phyloP scores from a whole-genome alignment of 306 rosid genomes.

The Canavalia gladiata region DNA sequence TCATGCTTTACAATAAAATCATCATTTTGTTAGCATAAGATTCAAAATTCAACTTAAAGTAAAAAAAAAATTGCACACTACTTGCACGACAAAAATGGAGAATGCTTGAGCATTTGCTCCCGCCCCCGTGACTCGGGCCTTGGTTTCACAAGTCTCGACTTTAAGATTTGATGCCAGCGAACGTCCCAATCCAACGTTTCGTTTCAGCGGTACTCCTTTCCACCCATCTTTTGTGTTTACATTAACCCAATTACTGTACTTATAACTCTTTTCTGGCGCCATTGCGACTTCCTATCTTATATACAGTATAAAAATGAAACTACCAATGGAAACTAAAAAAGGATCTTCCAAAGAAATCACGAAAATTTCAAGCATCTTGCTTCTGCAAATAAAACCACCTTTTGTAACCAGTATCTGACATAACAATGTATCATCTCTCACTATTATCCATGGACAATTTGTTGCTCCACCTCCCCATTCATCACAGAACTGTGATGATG shows the following conservation, averaged over 20 bases:
- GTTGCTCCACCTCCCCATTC: slow-evolving; percentile 78
- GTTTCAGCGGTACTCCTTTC: slow-evolving; percentile 36
- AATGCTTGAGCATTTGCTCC: slow-evolving; percentile 49
- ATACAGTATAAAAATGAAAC: slow-evolving; percentile 69
- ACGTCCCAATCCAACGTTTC: slow-evolving; percentile 18
- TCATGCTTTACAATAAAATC: slow-evolving; percentile 49
- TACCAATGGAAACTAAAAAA: slow-evolving; percentile 60
- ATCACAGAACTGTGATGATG: slow-evolving; percentile 95
- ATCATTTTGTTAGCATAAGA: slow-evolving; percentile 46
- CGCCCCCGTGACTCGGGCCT: slow-evolving; percentile 9
- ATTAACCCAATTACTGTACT: slow-evolving; percentile 44
- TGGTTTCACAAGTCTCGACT: slow-evolving; percentile 18
- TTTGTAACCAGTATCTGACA: slow-evolving; percentile 65
- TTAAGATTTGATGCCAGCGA: slow-evolving; percentile 21
- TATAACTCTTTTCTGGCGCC: slow-evolving; percentile 43
- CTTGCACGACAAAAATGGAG: slow-evolving; percentile 43
- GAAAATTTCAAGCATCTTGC: slow-evolving; percentile 65
- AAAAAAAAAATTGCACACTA: slow-evolving; percentile 43
- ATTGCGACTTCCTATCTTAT: slow-evolving; percentile 55
- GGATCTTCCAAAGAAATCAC: slow-evolving; percentile 63
- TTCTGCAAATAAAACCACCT: slow-evolving; percentile 62
- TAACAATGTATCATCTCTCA: slow-evolving; percentile 53
- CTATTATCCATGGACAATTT: slow-evolving; percentile 72
- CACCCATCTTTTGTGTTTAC: slow-evolving; percentile 41
- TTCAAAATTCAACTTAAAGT: slow-evolving; percentile 27